Percentiles rank a stretch among this genome's conserved stretches.
Conservation (phyloP, 1,284 basidiomycete genomes). For the Ustilago xerochloae region DNA sequence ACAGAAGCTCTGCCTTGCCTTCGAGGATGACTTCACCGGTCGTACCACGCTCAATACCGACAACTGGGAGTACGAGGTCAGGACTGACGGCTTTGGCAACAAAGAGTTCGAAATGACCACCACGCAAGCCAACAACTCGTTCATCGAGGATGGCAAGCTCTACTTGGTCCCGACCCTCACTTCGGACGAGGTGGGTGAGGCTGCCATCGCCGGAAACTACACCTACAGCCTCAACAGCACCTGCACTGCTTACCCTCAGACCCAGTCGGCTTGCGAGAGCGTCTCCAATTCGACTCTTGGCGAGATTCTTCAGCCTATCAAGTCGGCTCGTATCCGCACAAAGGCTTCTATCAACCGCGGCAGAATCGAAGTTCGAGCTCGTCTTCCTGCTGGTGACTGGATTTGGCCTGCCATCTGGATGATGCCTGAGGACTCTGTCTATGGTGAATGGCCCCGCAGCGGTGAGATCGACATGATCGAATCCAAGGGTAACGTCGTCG, state of each 20-base stretch:
- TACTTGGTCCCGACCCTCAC: slow-evolving; percentile 88
- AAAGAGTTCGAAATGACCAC: slow-evolving; percentile 90
- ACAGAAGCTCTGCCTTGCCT: slow-evolving; percentile 25
- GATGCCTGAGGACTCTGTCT: slow-evolving; percentile 77
- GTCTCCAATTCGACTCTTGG: slow-evolving; percentile 69
- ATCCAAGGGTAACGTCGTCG: slow-evolving; percentile 69
- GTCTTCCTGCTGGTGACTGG: slow-evolving; percentile 79
- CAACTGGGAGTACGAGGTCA: slow-evolving; percentile 79
- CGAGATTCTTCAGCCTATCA: slow-evolving; percentile 79
- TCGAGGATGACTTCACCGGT: slow-evolving; percentile 27
- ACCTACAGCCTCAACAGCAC: slow-evolving; percentile 82
- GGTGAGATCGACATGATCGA: slow-evolving; percentile 85
- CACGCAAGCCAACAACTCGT: slow-evolving; percentile 79
- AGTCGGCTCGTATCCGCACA: slow-evolving; percentile 81
- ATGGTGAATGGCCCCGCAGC: slow-evolving; percentile 81
- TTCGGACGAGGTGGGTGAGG: slow-evolving; percentile 77
- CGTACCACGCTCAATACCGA: slow-evolving; percentile 22
- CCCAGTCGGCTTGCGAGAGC: slow-evolving; percentile 69
- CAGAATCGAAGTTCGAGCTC: slow-evolving; percentile 82
- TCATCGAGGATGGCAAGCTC: slow-evolving; percentile 78
- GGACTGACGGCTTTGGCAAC: slow-evolving; percentile 86
- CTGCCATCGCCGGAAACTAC: slow-evolving; percentile 76
- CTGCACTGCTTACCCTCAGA: slow-evolving; percentile 75
- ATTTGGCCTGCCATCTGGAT: slow-evolving; percentile 87
- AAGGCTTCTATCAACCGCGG: slow-evolving; percentile 79